Evolutionary conservation across 306 rosid species (phyloP).

Genomic region (Macrotyloma uniflorum): DNA sequence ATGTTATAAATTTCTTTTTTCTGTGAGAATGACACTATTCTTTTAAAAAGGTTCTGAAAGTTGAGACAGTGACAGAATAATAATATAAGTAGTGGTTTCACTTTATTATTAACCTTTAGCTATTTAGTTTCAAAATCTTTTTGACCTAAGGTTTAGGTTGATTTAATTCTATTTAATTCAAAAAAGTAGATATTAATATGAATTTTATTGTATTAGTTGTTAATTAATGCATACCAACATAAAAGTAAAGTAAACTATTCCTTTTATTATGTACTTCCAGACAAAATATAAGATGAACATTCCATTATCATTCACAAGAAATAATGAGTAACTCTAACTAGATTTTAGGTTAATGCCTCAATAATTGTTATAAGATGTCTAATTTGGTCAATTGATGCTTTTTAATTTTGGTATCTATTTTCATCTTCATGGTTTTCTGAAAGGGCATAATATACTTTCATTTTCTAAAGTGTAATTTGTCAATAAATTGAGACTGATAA

Average conservation of each 20-base stretch:
- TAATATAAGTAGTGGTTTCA: not conserved
- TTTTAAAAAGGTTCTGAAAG: not conserved
- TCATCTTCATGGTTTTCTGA: not conserved
- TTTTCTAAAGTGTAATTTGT: too few relatives aligned
- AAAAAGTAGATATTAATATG: not conserved
- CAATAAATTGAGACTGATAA: too few relatives aligned
- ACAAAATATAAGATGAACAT: not conserved
- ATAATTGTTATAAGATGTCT: not conserved
- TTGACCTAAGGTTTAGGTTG: not conserved
- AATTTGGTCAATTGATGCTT: not conserved
- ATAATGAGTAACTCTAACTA: not conserved
- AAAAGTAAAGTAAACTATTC: not conserved
- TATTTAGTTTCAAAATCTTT: not conserved
- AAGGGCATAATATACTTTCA: not conserved
- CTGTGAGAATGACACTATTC: not conserved
- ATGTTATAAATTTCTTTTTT: not conserved
- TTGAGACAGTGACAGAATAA: not conserved
- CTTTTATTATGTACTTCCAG: not conserved
- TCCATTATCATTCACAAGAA: not conserved
- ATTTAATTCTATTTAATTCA: not conserved
- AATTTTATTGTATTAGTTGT: not conserved
- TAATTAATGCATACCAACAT: not conserved
- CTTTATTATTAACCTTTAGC: slow-evolving; percentile 4
- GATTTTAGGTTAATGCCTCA: too few relatives aligned
- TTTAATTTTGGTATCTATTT: not conserved